These are phyloP conservation scores for Senecio squalidus DNA, from an alignment of 140 eudicot species.

Conservation along the genomic window DNA sequence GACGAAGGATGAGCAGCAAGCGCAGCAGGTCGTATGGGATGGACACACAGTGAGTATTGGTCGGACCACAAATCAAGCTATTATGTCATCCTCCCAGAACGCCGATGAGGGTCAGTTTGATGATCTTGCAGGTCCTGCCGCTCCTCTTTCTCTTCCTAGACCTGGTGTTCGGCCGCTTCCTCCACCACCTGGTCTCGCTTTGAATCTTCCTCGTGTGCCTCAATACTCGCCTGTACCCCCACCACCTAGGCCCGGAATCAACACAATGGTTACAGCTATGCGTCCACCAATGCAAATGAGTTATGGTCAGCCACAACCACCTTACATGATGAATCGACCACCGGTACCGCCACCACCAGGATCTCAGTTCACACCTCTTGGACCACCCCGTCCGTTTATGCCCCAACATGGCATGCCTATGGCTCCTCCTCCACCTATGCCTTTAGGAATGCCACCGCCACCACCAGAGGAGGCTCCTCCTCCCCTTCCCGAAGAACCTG, in stretches of 20 bases:
- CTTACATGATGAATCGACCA: slow-evolving; percentile 73
- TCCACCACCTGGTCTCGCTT: slow-evolving; percentile 76
- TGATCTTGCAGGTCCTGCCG: slow-evolving; percentile 78
- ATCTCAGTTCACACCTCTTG: slow-evolving; percentile 74
- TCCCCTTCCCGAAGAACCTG: slow-evolving; percentile 96
- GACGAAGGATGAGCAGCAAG: slow-evolving; percentile 87
- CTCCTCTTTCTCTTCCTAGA: slow-evolving; percentile 82
- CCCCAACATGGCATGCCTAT: slow-evolving; percentile 71
- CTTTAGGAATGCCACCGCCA: slow-evolving; percentile 73
- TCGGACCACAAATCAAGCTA: slow-evolving; percentile 84
- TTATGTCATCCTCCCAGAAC: slow-evolving; percentile 82
- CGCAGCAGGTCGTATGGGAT: slow-evolving; percentile 97
- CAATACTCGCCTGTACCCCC: slow-evolving; percentile 65
- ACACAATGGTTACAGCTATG: slow-evolving; percentile 39
- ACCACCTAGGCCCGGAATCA: slow-evolving; percentile 55
- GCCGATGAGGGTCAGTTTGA: slow-evolving; percentile 60
- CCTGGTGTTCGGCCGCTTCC: slow-evolving; percentile 94
- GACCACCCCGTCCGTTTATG: slow-evolving; percentile 68
- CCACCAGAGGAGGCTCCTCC: slow-evolving; percentile 99
- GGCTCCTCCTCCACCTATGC: slow-evolving; percentile 80
- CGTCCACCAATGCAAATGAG: slow-evolving; percentile 66
- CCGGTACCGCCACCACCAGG: slow-evolving; percentile 90
- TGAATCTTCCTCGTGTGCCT: slow-evolving; percentile 80
- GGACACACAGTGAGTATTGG: slow-evolving; percentile 97
- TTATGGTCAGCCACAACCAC: slow-evolving; percentile 83